Evolutionary conservation across 2,329 filamentous ascomycete species (phyloP), one percentile per base, ranked within the genome.

Genomic region (Ophiostoma angusticollis): DNA sequence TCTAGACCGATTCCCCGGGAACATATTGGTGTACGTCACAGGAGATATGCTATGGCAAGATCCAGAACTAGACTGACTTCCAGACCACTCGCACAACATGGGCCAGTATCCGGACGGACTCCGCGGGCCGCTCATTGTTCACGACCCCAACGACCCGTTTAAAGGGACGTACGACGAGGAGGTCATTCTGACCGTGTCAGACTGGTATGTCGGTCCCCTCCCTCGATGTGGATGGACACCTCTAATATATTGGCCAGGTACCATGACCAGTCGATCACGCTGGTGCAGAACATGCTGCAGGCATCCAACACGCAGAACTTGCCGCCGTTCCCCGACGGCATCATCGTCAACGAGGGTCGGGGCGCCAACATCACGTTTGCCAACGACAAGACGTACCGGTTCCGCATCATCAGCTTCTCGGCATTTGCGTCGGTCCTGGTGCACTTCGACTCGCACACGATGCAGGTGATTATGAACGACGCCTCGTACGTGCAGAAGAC

Each of bases 91-190:
- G 1, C 78, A 81, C 53, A 64, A 68, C 40, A 67, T 68, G 57
- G 74, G 68, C 2, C 75, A 80, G 50, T 81, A 80, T 48, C 74
- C 76, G 0, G 77, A 81, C 52, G 77, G 77, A n/a, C 61, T 80
- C 31, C 71, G 76, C 14, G 74, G 72, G 2, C 59, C 72, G 0
- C 50, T 81, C 30, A 71, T 80, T 40, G 63, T 80, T 11, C 66
- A 75, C 36, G 74, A 80, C 47, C 65, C 65, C 0, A 53, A 65
- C 0, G 61, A 70, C 21, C 72, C 72, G 1, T 75, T 71, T 49
- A 50, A 56, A 9, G 59, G 58, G 34, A 49, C 66, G 21, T 75
- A 71, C 42, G 72, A 78, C 31, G 67, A 74, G 33, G 74, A 80
- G 52, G 53, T 74, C 14, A 59, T 72, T 2, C 45, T 80, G n/a